These are phyloP conservation scores for Bombardia bombarda DNA, from an alignment of 495 filamentous ascomycete genomes.

Conservation along the genomic window DNA sequence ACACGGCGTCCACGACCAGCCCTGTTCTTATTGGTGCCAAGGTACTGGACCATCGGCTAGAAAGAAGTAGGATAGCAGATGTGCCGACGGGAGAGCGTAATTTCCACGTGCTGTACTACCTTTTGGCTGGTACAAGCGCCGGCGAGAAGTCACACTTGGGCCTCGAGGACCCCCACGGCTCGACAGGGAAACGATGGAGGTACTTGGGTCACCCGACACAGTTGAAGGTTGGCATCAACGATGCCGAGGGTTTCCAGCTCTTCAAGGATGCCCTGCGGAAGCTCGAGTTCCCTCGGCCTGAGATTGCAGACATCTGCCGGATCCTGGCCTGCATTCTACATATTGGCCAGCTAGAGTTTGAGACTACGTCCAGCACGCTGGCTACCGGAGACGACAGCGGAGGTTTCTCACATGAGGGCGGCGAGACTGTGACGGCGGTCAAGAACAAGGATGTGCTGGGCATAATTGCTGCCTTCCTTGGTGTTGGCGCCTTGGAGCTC, in stretches of 20 bases:
- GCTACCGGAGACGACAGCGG: slow-evolving; percentile 83
- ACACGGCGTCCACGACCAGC: slow-evolving; percentile 70
- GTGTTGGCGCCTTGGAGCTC: slow-evolving; percentile 68
- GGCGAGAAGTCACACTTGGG: slow-evolving; percentile 87
- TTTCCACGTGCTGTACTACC: slow-evolving; percentile 93
- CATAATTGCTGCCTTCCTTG: slow-evolving; percentile 86
- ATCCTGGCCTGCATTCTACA: slow-evolving; percentile 86
- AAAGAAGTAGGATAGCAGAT: slow-evolving; percentile 79
- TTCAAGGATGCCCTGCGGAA: slow-evolving; percentile 95
- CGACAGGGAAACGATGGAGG: slow-evolving; percentile 73
- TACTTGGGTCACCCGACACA: slow-evolving; percentile 96
- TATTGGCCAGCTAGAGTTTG: slow-evolving; percentile 91
- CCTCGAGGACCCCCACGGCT: slow-evolving; percentile 56
- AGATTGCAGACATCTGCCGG: slow-evolving; percentile 96
- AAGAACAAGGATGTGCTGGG: slow-evolving; percentile 86
- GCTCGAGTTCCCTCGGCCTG: slow-evolving; percentile 83
- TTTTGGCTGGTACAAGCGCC: slow-evolving; percentile 82
- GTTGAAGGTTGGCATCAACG: slow-evolving; percentile 93
- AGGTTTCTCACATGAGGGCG: slow-evolving; percentile 92
- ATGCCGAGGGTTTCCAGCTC: slow-evolving; percentile 88
- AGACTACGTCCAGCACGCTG: slow-evolving; percentile 66
- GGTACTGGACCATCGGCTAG: slow-evolving; percentile 84
- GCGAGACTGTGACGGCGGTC: slow-evolving; percentile 73
- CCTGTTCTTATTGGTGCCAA: slow-evolving; percentile 89
- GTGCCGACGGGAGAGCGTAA: slow-evolving; percentile 94